A percentile compares a stretch with the other conserved stretches of the same genome.
These are phyloP conservation scores for Penicillium freii DNA, from an alignment of 2,329 filamentous ascomycete genomes.

Conservation along the genomic window DNA sequence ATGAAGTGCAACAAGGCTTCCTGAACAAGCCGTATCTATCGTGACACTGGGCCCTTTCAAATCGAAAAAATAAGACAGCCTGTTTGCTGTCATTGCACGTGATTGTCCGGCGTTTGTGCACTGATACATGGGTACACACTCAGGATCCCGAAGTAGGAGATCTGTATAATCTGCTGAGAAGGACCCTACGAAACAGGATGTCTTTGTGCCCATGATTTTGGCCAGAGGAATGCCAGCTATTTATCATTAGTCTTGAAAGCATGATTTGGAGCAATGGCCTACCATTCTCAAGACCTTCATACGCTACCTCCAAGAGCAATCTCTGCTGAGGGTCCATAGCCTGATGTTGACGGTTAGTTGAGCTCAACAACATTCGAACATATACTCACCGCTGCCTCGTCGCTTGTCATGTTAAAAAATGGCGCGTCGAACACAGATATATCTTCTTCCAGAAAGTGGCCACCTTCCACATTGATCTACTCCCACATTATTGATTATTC, in stretches of 20 bases:
- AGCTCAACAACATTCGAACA: neutral
- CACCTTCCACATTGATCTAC: conserved; percentile 29
- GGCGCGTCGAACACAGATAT: conserved; percentile 32
- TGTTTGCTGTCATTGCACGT: conserved; percentile 29
- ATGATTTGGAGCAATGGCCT: neutral
- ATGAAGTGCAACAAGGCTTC: conserved; percentile 35
- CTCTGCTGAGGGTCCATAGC: conserved; percentile 35
- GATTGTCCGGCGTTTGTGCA: conserved; percentile 29
- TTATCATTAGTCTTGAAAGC: neutral
- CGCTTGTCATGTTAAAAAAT: conserved; percentile 36
- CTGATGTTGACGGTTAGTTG: neutral
- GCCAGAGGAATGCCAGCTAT: conserved; percentile 30
- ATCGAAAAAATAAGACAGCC: conserved; percentile 36
- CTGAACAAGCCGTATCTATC: conserved; percentile 37
- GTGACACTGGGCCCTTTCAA: conserved; percentile 34
- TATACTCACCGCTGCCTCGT: conserved; percentile 29
- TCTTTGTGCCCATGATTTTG: conserved; percentile 26
- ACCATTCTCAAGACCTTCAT: conserved; percentile 34
- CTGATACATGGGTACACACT: conserved; percentile 27
- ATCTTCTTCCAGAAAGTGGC: conserved; percentile 29
- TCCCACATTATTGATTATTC: neutral
- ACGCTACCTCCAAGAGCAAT: conserved; percentile 31
- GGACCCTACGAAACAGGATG: conserved; percentile 32
- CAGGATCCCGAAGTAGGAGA: conserved; percentile 30
- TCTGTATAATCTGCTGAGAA: conserved; percentile 33